phyloP scores from a whole-genome alignment of 768 basidiomycete genomes.

The Leccinum truebloodii region DNA sequence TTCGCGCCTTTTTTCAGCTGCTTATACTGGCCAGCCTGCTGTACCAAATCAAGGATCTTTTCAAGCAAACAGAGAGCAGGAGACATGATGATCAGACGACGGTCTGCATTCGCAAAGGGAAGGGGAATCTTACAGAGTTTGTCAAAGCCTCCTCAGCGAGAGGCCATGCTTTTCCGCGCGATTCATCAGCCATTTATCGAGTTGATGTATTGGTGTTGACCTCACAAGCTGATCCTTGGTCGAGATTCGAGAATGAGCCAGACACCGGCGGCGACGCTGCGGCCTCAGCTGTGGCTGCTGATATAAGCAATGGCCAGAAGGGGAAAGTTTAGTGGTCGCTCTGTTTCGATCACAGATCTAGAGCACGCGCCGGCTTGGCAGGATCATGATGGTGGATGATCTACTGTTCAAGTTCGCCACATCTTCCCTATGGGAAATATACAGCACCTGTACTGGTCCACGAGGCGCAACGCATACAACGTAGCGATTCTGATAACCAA shows the following conservation, averaged over 20 bases:
- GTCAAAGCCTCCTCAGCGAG: slow-evolving; percentile 83
- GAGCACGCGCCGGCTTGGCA: too few species aligned
- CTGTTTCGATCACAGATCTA: not conserved
- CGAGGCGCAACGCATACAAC: not conserved
- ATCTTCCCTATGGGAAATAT: too few species aligned
- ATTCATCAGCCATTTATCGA: slow-evolving; percentile 64
- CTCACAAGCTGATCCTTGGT: slow-evolving; percentile 93
- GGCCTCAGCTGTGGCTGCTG: slow-evolving; percentile 1
- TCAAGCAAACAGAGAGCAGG: not conserved
- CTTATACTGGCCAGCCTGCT: slow-evolving; percentile 96
- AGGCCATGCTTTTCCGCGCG: slow-evolving; percentile 84
- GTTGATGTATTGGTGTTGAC: slow-evolving; percentile 43
- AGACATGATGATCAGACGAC: slow-evolving; percentile 1
- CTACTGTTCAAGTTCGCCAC: too few species aligned
- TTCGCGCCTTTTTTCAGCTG: slow-evolving; percentile 99
- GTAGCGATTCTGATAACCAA: not conserved
- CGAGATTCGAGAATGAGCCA: slow-evolving; percentile 48
- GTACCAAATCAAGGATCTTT: slow-evolving; percentile 93
- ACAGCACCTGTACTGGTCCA: not conserved
- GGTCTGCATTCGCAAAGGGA: not conserved
- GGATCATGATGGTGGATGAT: too few species aligned
- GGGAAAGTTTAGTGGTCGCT: slow-evolving; percentile 6
- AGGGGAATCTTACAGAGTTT: slow-evolving; percentile 66
- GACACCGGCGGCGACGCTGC: too few species aligned
- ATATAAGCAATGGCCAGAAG: slow-evolving; percentile 16